Evolutionary conservation across 257 asterid genomes (phyloP).

Genomic region (Solanum bulbocastanum): DNA sequence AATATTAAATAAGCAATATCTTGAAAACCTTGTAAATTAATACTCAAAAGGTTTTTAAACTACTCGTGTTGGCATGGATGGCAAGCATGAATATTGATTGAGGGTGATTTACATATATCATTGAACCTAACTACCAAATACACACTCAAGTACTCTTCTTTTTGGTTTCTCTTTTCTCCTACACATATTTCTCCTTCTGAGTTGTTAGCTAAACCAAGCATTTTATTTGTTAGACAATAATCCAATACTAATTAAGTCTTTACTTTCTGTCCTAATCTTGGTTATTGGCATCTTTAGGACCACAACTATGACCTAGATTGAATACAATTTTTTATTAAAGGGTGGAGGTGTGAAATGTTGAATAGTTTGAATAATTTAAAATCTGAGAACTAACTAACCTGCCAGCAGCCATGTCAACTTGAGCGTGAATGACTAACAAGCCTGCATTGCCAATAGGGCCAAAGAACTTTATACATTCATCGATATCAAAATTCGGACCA

Average conservation of each 20-base stretch:
- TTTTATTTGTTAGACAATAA: background rate
- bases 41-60: background rate
- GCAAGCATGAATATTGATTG: background rate
- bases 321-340: background rate
- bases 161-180: slow-evolving; percentile 9
- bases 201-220: slow-evolving; percentile 4
- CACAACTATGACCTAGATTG: background rate
- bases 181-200: slow-evolving; percentile 1
- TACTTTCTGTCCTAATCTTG: background rate
- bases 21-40: background rate
- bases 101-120: background rate
- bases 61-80: background rate
- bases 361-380: background rate
- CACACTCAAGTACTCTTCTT: background rate
- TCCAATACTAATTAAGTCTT: background rate
- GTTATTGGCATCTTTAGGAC: background rate
- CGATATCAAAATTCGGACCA: slow-evolving; percentile 51
- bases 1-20: background rate
- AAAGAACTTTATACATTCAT: slow-evolving; percentile 52
- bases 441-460: slow-evolving; percentile 57
- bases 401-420: slow-evolving; percentile 58
- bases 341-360: background rate
- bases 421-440: slow-evolving; percentile 47
- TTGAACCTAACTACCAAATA: background rate
- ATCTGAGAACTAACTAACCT: slow-evolving; percentile 38